These are phyloP conservation scores for Beauveria pseudobassiana DNA, from an alignment of 2,329 filamentous ascomycete genomes.

Conservation along the genomic window DNA sequence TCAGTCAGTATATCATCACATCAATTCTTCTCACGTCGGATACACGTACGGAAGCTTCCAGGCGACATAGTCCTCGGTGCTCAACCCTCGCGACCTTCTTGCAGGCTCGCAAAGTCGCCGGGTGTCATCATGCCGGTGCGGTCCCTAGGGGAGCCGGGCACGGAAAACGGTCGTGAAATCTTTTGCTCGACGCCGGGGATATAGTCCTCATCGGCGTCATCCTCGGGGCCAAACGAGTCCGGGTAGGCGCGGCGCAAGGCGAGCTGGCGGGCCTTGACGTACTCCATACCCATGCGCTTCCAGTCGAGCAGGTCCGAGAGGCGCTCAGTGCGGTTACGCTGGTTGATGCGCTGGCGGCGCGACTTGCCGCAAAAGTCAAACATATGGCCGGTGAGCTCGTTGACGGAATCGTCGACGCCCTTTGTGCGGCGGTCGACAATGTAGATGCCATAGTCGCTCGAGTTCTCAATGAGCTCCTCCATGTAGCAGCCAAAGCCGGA, in stretches of 20 bases:
- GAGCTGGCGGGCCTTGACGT: conserved; percentile 92
- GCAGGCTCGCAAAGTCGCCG: conserved; percentile 91
- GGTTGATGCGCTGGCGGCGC: conserved; percentile 94
- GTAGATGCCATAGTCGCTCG: conserved; percentile 96
- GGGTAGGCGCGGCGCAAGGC: conserved; percentile 90
- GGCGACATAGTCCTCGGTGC: conserved; percentile 93
- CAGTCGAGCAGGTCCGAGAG: conserved; percentile 93
- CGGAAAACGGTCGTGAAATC: conserved; percentile 88
- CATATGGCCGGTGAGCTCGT: conserved; percentile 83
- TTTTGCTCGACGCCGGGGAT: conserved; percentile 91
- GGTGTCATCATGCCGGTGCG: conserved; percentile 97
- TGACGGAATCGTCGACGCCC: conserved; percentile 94
- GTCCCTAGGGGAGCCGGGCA: conserved; percentile 86
- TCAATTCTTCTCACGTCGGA: neutral
- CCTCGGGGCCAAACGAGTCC: conserved; percentile 70
- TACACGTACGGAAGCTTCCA: conserved; percentile 93
- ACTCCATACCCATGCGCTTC: conserved; percentile 99
- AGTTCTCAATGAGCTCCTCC: conserved; percentile 98
- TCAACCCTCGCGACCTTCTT: conserved; percentile 87
- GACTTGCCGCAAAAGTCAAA: conserved; percentile 91
- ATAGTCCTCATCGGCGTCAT: conserved; percentile 78
- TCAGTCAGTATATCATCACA: neutral
- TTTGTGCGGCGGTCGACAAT: conserved; percentile 94
- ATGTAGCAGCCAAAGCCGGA: conserved; percentile 99
- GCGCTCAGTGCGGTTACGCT: conserved; percentile 92